Percentiles rank a stretch among this genome's conserved stretches.
These are phyloP conservation scores for Nicotiana sylvestris DNA, from an alignment of 257 asterid species.

Conservation along the genomic window DNA sequence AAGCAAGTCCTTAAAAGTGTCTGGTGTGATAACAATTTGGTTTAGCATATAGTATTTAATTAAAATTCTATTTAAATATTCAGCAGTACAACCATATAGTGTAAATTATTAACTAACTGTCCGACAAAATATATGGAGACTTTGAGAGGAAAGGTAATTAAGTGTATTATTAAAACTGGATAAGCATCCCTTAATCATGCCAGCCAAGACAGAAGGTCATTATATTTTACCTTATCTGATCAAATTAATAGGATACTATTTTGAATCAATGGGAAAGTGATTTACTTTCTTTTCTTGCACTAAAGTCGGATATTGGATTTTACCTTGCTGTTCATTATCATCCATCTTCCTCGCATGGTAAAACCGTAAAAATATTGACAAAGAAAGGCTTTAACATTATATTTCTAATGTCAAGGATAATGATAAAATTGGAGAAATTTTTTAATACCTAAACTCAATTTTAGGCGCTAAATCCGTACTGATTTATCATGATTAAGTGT, in stretches of 20 bases:
- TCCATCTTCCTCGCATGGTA: not conserved
- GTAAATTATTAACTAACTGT: not conserved
- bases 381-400: not conserved
- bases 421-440: not conserved
- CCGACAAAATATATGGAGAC: not conserved
- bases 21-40: not conserved
- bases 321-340: no score
- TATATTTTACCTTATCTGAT: not conserved
- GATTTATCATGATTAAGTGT: not conserved
- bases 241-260: not conserved
- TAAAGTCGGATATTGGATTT: no score
- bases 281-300: not conserved
- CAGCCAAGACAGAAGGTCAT: not conserved
- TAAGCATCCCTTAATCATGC: not conserved
- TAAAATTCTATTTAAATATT: not conserved
- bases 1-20: not conserved
- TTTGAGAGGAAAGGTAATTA: not conserved
- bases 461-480: not conserved
- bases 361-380: not conserved
- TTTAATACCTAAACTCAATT: no score
- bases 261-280: not conserved
- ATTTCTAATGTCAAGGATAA: not conserved
- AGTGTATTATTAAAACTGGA: not conserved
- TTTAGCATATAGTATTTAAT: not conserved
- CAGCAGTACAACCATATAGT: not conserved